These are phyloP conservation scores for Chaetomium olivaceum DNA, from an alignment of 2,329 filamentous ascomycete species.

Conservation along the genomic window DNA sequence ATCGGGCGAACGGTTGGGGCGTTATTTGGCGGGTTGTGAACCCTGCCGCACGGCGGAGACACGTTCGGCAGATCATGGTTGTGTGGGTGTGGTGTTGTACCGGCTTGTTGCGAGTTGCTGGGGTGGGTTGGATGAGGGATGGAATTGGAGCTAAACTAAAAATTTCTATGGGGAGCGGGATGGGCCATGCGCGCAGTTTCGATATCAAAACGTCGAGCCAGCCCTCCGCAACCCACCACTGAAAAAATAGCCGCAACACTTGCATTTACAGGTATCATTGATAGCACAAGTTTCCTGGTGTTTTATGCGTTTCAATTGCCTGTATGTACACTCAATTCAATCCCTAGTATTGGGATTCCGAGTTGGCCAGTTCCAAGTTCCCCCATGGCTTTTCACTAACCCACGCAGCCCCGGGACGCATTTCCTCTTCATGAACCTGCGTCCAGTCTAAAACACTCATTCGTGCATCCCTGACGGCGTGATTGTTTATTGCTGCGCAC, in stretches of 20 bases:
- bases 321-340: constrained; percentile 28
- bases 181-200: constrained; percentile 30
- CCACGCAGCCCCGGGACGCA: neutral
- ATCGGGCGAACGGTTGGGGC: constrained; percentile 34
- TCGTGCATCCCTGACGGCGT: neutral
- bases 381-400: neutral
- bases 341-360: neutral
- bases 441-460: neutral
- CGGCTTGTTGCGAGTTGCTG: constrained; percentile 18
- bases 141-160: constrained; percentile 28
- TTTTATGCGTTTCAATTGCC: constrained; percentile 24
- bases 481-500: constrained; percentile 26
- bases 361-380: neutral
- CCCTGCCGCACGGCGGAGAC: constrained; percentile 50
- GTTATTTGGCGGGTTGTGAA: constrained; percentile 29
- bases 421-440: constrained; percentile 1
- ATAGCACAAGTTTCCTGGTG: neutral
- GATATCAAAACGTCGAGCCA: neutral
- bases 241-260: neutral
- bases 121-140: constrained; percentile 12
- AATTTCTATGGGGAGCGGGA: constrained; percentile 34
- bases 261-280: neutral
- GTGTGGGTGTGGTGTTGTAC: constrained; percentile 27
- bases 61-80: constrained; percentile 50
- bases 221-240: neutral